phyloP scores from a whole-genome alignment of 2,329 filamentous ascomycete genomes.

The Falciphora oryzae region DNA sequence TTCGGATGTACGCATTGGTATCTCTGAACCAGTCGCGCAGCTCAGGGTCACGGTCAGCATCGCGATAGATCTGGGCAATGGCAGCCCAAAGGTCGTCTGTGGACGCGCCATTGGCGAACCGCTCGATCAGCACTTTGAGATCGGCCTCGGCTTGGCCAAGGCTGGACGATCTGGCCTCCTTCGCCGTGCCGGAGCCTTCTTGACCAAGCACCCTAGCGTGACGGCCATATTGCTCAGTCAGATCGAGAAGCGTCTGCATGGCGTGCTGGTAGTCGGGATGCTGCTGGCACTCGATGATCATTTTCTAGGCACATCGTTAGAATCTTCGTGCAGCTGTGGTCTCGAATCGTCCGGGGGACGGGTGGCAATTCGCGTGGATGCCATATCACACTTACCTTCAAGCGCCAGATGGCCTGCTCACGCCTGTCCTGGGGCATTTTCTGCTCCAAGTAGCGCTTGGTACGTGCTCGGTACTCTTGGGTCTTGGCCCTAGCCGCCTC shows the following conservation, averaged over 20 bases:
- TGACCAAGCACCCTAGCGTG: constrained; percentile 63
- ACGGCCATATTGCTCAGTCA: constrained; percentile 79
- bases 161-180: constrained; percentile 60
- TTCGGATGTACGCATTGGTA: constrained; percentile 71
- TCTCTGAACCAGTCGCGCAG: constrained; percentile 85
- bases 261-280: constrained; percentile 90
- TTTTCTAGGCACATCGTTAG: constrained; percentile 57
- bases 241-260: constrained; percentile 76
- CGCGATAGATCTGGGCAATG: constrained; percentile 77
- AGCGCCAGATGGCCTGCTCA: constrained; percentile 82
- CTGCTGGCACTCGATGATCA: constrained; percentile 93
- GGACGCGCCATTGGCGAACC: constrained; percentile 92
- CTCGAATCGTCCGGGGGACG: no score
- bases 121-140: constrained; percentile 81
- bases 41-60: constrained; percentile 81
- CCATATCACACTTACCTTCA: constrained; percentile 46
- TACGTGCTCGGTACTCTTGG: constrained; percentile 31
- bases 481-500: constrained; percentile 36
- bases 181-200: constrained; percentile 61
- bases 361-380: not conserved
- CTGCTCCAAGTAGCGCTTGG: constrained; percentile 70
- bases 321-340: constrained; percentile 16
- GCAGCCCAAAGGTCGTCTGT: constrained; percentile 79
- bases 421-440: constrained; percentile 92
- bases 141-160: constrained; percentile 71